Base-by-base conservation (phyloP, 2,329 filamentous ascomycete species). In the Fragosphaeria purpurea region DNA sequence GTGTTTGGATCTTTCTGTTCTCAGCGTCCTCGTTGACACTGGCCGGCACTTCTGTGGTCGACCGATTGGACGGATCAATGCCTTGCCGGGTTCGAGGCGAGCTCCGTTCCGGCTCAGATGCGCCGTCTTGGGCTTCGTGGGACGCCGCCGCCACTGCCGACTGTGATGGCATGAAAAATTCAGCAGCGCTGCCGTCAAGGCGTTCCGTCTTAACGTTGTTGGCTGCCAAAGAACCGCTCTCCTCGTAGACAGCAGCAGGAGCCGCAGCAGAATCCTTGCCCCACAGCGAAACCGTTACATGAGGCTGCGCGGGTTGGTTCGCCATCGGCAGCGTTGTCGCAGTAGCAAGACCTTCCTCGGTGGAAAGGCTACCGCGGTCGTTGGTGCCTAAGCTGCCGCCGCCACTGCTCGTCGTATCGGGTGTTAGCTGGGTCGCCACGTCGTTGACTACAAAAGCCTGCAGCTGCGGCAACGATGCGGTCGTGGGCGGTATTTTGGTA, bases 241-340 rank as follows among this genome's bases (percentile, higher is more conserved):
- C 53, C 12, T 53, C 44, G 4, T 47, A 46, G 44, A 46, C 41
- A 10, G 43, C 60, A 41, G 63, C 59, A 22, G 22, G 22, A 22
- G 22, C 22, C 22, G 22, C 22, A 22, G 22, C 22, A 22, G 22
- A 22, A 47, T 69, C 74, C 53, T 67, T 69, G 44, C 71, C 75
- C 73, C 74, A 80, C 55, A 76, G 65, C 1, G 77, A 80, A 45
- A 80, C 74, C 6, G 72, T 78, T 22, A 81, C 74, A 33, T 70
- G 70, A 6, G 77, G 77, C 58, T 77, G 80, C 53, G 22, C 22
- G 22, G 22, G 22, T 22, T 69, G 71, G 22, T 65, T 61, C 35
- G 67, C 62, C 70, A 75, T 76, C 48, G 64, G 58, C 46, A 66
- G 58, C 7, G 45, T 45, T 22, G 66, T 58, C 43, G 63, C 62